Evolutionary conservation across 2,329 filamentous ascomycete species (phyloP), one percentile per base, ranked within the genome.

Genomic region (Curvularia hawaiiensis): DNA sequence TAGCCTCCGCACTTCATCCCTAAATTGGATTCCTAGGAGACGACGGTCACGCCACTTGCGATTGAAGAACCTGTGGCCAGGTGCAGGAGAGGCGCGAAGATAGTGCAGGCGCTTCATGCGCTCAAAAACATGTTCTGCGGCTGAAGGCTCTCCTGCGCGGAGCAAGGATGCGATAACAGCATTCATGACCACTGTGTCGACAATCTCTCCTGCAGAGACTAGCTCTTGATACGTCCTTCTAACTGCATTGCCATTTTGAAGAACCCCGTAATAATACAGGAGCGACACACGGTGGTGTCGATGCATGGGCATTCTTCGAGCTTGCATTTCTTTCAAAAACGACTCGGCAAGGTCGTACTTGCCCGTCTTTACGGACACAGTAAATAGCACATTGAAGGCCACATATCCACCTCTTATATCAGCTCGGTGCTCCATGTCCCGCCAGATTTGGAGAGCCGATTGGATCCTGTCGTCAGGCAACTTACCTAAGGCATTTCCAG

Each of bases 351-450:
- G 84, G 1, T 82, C 81, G 64, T 90, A 96, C 70, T 96, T 95
- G 39, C 90, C 90, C 0, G 91, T 87, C 75, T 95, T 96, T 65
- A 91, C 86, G 1, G 95, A 92, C 11, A 92, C 85, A 70, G 97
- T 90, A 67, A 97, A 97, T 12, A 99, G 83, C 46, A 97, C 90
- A 71, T 95, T 97, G 77, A 99, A 96, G 0, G 94, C 96, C n/a
- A 92, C 88, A 48, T 86, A 83, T 65, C 90, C 90, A 35, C 85
- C 88, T 64, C 79, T 78, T 14, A 92, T 75, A 1, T 85, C 83
- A 2, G 88, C 87, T 4, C 86, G 79, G 46, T 85, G 82, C 75
- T 99, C 95, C 92, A 98, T 98, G 67, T 95, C 88, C 63, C 85
- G 87, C 93, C 94, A 99, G 24, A 96, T 77, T 47, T 86, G 84